Percentiles rank a stretch among this genome's conserved stretches.
Evolutionary conservation across 768 basidiomycete genomes (phyloP).

Genomic region (Termitomyces sp.): DNA sequence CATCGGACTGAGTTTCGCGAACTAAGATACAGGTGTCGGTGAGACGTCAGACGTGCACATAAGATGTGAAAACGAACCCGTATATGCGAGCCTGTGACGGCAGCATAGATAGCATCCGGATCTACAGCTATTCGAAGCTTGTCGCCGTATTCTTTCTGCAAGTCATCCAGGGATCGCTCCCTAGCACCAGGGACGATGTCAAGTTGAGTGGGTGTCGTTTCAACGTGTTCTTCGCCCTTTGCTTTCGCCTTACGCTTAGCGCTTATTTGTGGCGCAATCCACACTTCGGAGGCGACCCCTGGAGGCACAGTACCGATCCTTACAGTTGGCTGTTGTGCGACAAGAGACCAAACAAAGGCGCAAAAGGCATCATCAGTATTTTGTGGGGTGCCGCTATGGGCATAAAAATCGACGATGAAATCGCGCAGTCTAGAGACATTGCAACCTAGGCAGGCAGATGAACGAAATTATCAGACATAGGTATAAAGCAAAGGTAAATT

Average conservation of each 20-base stretch:
- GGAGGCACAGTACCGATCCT: slow-evolving; percentile 68
- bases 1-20: slow-evolving; percentile 77
- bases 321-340: slow-evolving; percentile 73
- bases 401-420: slow-evolving; percentile 68
- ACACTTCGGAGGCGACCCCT: slow-evolving; percentile 62
- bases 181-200: slow-evolving; percentile 54
- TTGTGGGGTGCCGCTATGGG: slow-evolving; percentile 40
- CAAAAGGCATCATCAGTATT: slow-evolving; percentile 72
- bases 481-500: slow-evolving; percentile 14
- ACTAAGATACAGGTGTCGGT: slow-evolving; percentile 37
- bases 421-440: slow-evolving; percentile 67
- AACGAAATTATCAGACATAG: slow-evolving; percentile 12
- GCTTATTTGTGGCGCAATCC: slow-evolving; percentile 73
- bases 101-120: slow-evolving; percentile 68
- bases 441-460: slow-evolving; percentile 54
- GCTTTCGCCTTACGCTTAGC: slow-evolving; percentile 62
- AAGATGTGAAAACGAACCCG: slow-evolving; percentile 46
- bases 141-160: slow-evolving; percentile 57
- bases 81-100: slow-evolving; percentile 84
- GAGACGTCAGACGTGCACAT: neutral
- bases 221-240: slow-evolving; percentile 46
- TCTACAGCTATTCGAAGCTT: slow-evolving; percentile 72
- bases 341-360: slow-evolving; percentile 78
- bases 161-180: slow-evolving; percentile 50
- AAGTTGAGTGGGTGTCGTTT: slow-evolving; percentile 43